Conservation (phyloP, 2,329 filamentous ascomycete genomes). For the Ophiobolus disseminans region DNA sequence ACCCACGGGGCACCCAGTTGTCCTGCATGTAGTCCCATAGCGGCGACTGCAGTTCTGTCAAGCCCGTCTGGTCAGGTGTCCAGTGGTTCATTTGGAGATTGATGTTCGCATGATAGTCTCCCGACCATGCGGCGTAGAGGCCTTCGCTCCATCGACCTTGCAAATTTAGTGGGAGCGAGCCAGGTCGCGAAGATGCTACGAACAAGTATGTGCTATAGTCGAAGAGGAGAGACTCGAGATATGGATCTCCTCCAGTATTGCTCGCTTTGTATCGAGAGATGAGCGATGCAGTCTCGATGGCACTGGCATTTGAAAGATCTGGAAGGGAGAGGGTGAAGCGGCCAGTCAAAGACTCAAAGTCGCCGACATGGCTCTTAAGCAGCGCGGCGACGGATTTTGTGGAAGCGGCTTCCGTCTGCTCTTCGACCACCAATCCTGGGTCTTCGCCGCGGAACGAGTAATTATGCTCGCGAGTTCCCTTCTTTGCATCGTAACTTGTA, state of each 20-base stretch:
- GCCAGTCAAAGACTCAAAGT: constrained; percentile 51
- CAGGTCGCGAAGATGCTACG: constrained; percentile 61
- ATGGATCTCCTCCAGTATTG: constrained; percentile 54
- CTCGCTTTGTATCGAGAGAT: constrained; percentile 38
- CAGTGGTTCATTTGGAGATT: constrained; percentile 70
- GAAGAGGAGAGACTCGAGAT: constrained; percentile 61
- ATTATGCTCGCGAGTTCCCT: constrained; percentile 53
- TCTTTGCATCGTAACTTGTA: constrained; percentile 60
- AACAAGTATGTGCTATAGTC: constrained; percentile 63
- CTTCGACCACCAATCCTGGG: constrained; percentile 51
- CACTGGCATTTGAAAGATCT: constrained; percentile 52
- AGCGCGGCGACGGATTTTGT: constrained; percentile 44
- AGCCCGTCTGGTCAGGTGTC: constrained; percentile 61
- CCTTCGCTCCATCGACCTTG: constrained; percentile 63
- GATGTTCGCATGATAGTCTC: constrained; percentile 66
- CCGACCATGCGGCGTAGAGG: constrained; percentile 57
- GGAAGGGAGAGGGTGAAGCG: constrained; percentile 56
- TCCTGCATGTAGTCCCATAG: constrained; percentile 62
- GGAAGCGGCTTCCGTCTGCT: constrained; percentile 42
- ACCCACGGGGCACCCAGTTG: constrained; percentile 62
- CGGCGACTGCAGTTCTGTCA: constrained; percentile 55
- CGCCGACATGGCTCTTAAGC: constrained; percentile 47
- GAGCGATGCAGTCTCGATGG: constrained; percentile 48
- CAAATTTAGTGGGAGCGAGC: constrained; percentile 62
- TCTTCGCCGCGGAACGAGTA: constrained; percentile 60